Conservation (phyloP, 306 rosid species). For the Castanea mollissima region DNA sequence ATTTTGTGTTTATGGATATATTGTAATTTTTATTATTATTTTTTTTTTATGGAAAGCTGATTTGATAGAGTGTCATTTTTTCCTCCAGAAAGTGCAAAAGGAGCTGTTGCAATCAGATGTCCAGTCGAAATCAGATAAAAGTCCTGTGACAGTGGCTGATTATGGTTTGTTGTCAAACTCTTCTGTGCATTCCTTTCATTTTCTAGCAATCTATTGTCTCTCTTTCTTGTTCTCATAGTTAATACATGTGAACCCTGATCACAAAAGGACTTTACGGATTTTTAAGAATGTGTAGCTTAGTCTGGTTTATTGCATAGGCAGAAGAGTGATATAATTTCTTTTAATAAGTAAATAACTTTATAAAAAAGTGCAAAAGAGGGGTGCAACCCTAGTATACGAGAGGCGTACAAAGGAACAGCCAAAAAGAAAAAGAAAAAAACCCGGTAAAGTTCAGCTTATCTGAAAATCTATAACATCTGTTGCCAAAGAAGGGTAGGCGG, state of each 20-base stretch:
- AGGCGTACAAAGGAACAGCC: no score
- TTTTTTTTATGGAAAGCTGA: not conserved
- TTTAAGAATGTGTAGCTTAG: not conserved
- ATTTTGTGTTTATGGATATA: not conserved
- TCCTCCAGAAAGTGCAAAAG: slow-evolving; percentile 82
- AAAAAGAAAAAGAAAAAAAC: no score
- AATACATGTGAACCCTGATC: not conserved
- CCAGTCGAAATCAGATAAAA: slow-evolving; percentile 87
- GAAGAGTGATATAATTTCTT: not conserved
- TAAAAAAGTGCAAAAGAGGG: no score
- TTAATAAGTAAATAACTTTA: no score
- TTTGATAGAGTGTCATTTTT: slow-evolving; percentile 14
- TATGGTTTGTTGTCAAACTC: slow-evolving; percentile 50
- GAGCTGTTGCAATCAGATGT: slow-evolving; percentile 79
- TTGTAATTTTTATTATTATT: no score
- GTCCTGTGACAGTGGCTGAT: slow-evolving; percentile 97
- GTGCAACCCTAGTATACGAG: no score
- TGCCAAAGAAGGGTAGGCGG: no score
- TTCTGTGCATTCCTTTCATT: not conserved
- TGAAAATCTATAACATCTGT: no score
- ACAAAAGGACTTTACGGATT: not conserved
- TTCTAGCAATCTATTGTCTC: slow-evolving; percentile 3
- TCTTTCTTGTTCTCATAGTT: not conserved
- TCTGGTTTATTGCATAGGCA: not conserved
- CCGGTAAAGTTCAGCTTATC: no score